Evolutionary conservation across 2,329 filamentous ascomycete genomes (phyloP), one percentile per base, ranked within the genome.

Genomic region (Fusarium graminum): DNA sequence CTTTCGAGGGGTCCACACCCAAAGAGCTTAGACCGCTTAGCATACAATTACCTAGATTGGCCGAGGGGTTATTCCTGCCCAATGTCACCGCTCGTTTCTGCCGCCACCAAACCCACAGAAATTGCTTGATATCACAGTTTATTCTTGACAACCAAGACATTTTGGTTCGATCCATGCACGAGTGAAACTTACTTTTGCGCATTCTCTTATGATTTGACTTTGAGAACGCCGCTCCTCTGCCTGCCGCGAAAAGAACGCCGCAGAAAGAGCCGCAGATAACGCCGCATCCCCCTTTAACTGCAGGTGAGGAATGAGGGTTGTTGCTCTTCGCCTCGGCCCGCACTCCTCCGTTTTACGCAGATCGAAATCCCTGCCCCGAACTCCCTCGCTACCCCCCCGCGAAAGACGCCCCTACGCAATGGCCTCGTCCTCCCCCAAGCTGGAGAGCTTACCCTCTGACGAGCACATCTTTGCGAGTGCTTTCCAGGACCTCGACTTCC

Each of bases 21-120:
- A 19, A 51, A 52, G 29, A 22, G 47, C 22, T 16, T 16, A 63
- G 63, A 67, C 59, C 64, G 63, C 64, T 53, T 34, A 19, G 43
- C 19, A 17, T 25, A 47, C n/a, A 41, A 49, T 60, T 67, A 11
- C 64, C 52, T 7, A 59, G 38, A 52, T n/a, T 17, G 44, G 40
- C 43, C 41, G 41, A 60, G 53, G 52, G 45, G 51, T 38, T 51
- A 8, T 64, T 75, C 72, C 66, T 77, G 75, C 75, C 75, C 9
- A 2, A 4, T 3, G 19, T 45, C 59, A 76, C 74, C 75, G 74
- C 74, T 62, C 45, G 65, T 67, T 73, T 74, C 67, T 57, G 57
- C 67, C 68, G 30, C 32, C 54, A 28, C 57, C 58, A 57, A 56
- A 58, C 62, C 67, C 63, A 68, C 68, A 70, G 59, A 68, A 70